Conservation (phyloP, 2,329 filamentous ascomycete genomes). For the Coleophoma crateriformis region DNA sequence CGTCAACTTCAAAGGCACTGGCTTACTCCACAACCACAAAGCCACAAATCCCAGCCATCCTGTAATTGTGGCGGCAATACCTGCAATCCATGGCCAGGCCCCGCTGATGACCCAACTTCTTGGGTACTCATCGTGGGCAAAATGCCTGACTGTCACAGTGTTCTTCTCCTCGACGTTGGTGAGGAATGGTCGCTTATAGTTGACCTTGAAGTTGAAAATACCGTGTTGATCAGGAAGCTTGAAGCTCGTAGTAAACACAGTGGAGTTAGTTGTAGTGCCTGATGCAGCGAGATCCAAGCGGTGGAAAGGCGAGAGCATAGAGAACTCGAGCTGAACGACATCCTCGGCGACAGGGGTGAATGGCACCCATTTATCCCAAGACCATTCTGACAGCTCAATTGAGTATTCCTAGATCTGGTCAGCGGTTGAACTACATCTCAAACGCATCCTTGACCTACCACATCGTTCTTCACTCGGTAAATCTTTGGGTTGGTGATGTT, state of each 20-base stretch:
- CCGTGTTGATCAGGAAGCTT: constrained; percentile 92
- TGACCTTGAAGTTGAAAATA: constrained; percentile 97
- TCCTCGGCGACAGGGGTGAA: constrained; percentile 68
- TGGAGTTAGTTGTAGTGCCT: constrained; percentile 56
- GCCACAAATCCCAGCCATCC: constrained; percentile 84
- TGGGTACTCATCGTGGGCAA: constrained; percentile 95
- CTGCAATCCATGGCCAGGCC: constrained; percentile 91
- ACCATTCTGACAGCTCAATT: constrained; percentile 85
- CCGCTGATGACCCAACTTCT: constrained; percentile 84
- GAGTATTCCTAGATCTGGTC: constrained; percentile 10
- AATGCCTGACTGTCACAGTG: constrained; percentile 90
- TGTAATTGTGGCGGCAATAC: constrained; percentile 75
- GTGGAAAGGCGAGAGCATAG: constrained; percentile 97
- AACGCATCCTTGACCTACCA: constrained; percentile 59
- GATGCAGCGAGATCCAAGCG: constrained; percentile 66
- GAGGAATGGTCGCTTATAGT: constrained; percentile 94
- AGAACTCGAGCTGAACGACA: constrained; percentile 88
- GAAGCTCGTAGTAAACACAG: constrained; percentile 71
- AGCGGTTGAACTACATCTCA: background rate
- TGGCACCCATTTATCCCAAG: constrained; percentile 66
- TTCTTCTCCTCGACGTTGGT: constrained; percentile 89
- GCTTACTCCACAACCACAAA: constrained; percentile 78
- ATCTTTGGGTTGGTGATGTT: constrained; percentile 71
- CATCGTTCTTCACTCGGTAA: constrained; percentile 94
- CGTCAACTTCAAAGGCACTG: constrained; percentile 30